Conservation (phyloP, 495 filamentous ascomycete species). For the Penicillium fimorum region DNA sequence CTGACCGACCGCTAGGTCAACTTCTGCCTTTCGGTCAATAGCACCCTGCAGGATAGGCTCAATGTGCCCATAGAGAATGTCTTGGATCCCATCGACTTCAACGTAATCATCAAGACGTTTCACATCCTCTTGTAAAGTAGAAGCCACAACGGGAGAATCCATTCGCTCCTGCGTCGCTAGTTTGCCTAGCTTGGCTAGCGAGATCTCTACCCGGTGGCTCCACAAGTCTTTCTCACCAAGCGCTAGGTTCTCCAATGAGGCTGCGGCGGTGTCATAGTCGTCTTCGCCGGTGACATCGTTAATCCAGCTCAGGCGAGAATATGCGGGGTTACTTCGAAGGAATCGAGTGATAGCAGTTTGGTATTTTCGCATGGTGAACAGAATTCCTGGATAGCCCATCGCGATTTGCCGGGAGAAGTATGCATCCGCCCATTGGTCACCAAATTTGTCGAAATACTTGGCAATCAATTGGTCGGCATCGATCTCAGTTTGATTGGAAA, state of each 20-base stretch:
- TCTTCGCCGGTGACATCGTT: slow-evolving; percentile 77
- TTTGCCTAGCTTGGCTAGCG: slow-evolving; percentile 76
- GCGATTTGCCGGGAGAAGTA: slow-evolving; percentile 75
- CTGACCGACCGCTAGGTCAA: slow-evolving; percentile 69
- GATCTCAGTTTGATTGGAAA: slow-evolving; percentile 19
- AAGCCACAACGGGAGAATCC: slow-evolving; percentile 13
- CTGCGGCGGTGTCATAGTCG: slow-evolving; percentile 67
- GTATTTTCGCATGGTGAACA: slow-evolving; percentile 65
- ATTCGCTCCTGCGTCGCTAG: slow-evolving; percentile 56
- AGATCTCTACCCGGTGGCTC: slow-evolving; percentile 89
- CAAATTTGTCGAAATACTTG: slow-evolving; percentile 69
- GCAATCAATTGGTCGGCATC: slow-evolving; percentile 48
- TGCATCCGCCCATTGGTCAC: slow-evolving; percentile 73
- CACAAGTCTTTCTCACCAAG: slow-evolving; percentile 71
- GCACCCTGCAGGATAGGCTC: slow-evolving; percentile 58
- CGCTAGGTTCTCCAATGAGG: slow-evolving; percentile 64
- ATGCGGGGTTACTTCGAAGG: slow-evolving; percentile 63
- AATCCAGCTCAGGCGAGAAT: slow-evolving; percentile 86
- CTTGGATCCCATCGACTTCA: slow-evolving; percentile 68
- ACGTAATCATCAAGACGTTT: slow-evolving; percentile 57
- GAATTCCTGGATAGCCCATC: slow-evolving; percentile 57
- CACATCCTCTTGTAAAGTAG: slow-evolving; percentile 34
- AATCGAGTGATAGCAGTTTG: slow-evolving; percentile 70
- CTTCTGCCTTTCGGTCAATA: slow-evolving; percentile 73
- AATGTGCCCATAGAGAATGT: slow-evolving; percentile 63